Percentiles rank a stretch among this genome's conserved stretches.
Conservation (phyloP, 495 filamentous ascomycete genomes). For the Talaromyces borbonicus region DNA sequence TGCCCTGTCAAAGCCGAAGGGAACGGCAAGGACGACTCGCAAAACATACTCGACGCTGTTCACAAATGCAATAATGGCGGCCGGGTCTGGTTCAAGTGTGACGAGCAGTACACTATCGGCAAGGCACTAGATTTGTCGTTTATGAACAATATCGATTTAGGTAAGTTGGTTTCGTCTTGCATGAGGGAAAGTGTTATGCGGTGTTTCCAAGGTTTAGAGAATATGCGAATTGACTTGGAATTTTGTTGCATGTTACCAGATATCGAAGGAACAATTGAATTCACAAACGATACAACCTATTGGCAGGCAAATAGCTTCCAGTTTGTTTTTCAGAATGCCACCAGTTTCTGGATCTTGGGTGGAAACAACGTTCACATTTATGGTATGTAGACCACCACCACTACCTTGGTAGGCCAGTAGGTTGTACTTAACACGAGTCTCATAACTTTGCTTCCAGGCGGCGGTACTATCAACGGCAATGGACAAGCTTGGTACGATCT, state of each 20-base stretch:
- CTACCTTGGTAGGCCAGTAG: no score
- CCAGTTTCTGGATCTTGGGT: constrained; percentile 60
- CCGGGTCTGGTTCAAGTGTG: constrained; percentile 54
- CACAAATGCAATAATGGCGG: constrained; percentile 58
- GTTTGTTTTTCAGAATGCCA: constrained; percentile 54
- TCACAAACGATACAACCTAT: constrained; percentile 57
- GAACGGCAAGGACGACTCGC: constrained; percentile 47
- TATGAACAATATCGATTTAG: constrained; percentile 52
- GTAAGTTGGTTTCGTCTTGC: no score
- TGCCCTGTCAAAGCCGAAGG: constrained; percentile 28
- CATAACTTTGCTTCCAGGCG: no score
- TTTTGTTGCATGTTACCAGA: constrained; percentile 16
- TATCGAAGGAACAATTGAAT: constrained; percentile 46
- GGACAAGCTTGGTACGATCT: constrained; percentile 64
- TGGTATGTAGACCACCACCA: no score
- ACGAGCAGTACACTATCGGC: constrained; percentile 48
- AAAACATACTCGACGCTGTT: constrained; percentile 46
- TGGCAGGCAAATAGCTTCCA: constrained; percentile 54
- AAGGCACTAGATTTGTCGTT: constrained; percentile 57
- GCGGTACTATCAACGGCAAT: constrained; percentile 53
- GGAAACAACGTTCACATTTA: constrained; percentile 61
- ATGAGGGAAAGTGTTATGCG: no score
- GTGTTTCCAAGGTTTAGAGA: neutral
- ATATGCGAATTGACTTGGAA: constrained; percentile 8
- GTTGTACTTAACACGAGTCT: no score